These are phyloP conservation scores for Penicillium coprophilum DNA, from an alignment of 495 filamentous ascomycete genomes.

Conservation along the genomic window DNA sequence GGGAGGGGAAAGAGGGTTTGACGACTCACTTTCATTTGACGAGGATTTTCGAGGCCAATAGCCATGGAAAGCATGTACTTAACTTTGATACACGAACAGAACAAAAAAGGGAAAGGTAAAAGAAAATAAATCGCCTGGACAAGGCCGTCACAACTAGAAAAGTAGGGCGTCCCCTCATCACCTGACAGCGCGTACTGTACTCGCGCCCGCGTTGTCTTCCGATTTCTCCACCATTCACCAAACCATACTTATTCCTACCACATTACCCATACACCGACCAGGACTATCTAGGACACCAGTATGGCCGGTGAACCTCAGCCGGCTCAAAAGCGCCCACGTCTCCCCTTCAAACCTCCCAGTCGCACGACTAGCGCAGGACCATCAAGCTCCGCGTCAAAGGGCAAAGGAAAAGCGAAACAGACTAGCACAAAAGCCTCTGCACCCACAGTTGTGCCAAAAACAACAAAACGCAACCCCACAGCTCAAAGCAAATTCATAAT, in stretches of 20 bases:
- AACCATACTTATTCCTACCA: neutral
- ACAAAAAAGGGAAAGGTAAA: neutral
- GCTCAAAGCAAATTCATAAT: constrained; percentile 11
- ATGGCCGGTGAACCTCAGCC: constrained; percentile 42
- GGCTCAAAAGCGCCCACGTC: constrained; percentile 42
- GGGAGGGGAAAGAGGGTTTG: neutral
- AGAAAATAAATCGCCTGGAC: neutral
- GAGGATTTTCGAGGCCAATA: neutral
- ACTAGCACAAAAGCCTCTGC: constrained; percentile 23
- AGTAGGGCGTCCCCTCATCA: constrained; percentile 21
- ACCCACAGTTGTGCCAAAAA: constrained; percentile 12
- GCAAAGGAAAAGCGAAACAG: constrained; percentile 28
- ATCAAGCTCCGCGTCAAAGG: constrained; percentile 26
- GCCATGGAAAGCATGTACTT: neutral
- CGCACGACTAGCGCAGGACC: constrained; percentile 29
- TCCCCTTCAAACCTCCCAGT: constrained; percentile 54
- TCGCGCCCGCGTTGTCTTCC: constrained; percentile 11
- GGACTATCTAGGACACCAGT: constrained; percentile 4
- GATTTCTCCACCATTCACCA: neutral
- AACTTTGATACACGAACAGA: neutral
- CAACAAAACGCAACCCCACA: constrained; percentile 15
- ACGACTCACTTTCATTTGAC: neutral
- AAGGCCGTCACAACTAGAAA: neutral
- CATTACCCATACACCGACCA: neutral
- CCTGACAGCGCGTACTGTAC: constrained; percentile 37